Evolutionary conservation across 2,329 filamentous ascomycete species (phyloP).

Genomic region (Cytospora mali): DNA sequence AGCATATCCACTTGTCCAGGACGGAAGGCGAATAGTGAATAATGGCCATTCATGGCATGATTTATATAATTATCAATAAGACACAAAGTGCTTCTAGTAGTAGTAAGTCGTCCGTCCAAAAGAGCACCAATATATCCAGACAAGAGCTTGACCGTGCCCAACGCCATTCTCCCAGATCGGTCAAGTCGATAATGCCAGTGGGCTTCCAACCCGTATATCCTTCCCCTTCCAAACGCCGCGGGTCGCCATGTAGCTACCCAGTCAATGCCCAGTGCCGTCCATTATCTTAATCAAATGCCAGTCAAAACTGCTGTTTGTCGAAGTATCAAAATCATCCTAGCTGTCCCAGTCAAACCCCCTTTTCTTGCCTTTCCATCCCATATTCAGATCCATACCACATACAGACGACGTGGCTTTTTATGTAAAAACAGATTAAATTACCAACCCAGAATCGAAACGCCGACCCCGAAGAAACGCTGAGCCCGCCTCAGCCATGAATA

Average conservation of each 20-base stretch:
- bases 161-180: background rate
- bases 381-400: background rate
- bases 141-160: background rate
- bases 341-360: background rate
- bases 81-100: conserved; percentile 9
- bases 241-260: background rate
- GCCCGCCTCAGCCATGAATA: background rate
- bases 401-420: background rate
- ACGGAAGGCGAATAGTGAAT: background rate
- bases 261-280: background rate
- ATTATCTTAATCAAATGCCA: too few species aligned
- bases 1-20: background rate
- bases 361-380: background rate
- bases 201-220: background rate
- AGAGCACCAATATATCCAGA: conserved; percentile 15
- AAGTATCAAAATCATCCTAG: background rate
- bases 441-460: conserved; percentile 16
- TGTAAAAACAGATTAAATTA: background rate
- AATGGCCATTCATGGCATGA: background rate
- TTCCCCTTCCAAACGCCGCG: background rate
- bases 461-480: background rate
- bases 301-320: too few species aligned
- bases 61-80: conserved; percentile 16
- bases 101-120: background rate
- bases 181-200: background rate